A percentile compares a stretch with the other conserved stretches of the same genome.
Conservation (phyloP, 805 yeast genomes). For the Sugiyamaella mastotermitis region DNA sequence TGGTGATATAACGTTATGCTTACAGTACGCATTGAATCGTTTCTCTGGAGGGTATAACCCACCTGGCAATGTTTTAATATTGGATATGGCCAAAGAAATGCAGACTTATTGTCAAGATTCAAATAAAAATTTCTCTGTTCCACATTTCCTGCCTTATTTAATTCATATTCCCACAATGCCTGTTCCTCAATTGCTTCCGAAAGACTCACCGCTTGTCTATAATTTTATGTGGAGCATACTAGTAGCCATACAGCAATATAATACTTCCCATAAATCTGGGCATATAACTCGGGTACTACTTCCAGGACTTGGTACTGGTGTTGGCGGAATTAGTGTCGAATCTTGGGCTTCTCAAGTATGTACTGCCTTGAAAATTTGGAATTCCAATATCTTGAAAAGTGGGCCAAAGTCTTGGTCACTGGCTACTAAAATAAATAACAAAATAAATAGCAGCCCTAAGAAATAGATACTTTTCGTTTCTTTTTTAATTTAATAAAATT, state of each 20-base stretch:
- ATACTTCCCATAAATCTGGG: too few relatives aligned
- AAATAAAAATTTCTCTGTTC: constrained; percentile 10
- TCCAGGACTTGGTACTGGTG: constrained; percentile 39
- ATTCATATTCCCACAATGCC: constrained; percentile 38
- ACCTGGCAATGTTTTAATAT: constrained; percentile 27
- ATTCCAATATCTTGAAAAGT: too few relatives aligned
- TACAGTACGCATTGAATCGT: constrained; percentile 12
- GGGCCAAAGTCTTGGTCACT: too few relatives aligned
- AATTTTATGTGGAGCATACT: constrained; percentile 36
- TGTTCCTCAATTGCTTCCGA: constrained; percentile 24
- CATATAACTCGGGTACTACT: constrained; percentile 27
- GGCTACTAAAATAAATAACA: too few relatives aligned
- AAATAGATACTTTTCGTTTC: too few relatives aligned
- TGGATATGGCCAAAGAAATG: constrained; percentile 23
- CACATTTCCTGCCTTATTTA: constrained; percentile 24
- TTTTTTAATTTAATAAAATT: too few relatives aligned
- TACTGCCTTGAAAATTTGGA: constrained; percentile 7
- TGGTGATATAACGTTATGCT: constrained; percentile 11
- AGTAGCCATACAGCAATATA: constrained; percentile 17
- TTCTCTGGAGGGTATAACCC: constrained; percentile 30
- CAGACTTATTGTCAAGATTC: constrained; percentile 1
- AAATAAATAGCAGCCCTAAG: too few relatives aligned
- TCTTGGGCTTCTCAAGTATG: constrained; percentile 33
- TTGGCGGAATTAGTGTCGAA: constrained; percentile 30
- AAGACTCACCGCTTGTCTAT: constrained; percentile 26